Evolutionary conservation across 768 basidiomycete genomes (phyloP).

Genomic region (Xerocomellus amylosporus): DNA sequence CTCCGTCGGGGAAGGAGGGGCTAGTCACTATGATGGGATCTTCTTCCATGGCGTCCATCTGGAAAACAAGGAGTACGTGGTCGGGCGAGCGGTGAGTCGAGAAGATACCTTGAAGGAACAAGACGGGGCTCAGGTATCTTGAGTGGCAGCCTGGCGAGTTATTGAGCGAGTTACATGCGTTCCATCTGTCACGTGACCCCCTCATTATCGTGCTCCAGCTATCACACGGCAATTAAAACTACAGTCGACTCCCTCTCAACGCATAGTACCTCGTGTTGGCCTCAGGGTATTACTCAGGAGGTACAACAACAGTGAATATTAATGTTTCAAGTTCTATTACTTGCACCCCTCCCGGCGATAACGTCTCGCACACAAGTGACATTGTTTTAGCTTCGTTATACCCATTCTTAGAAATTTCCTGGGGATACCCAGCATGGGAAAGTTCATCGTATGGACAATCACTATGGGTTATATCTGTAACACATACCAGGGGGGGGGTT

Average conservation of each 20-base stretch:
- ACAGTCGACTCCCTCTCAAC: not conserved
- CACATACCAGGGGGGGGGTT: too few species aligned
- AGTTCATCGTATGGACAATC: too few species aligned
- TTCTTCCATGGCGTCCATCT: conserved; percentile 36
- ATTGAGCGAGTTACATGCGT: conserved; percentile 8
- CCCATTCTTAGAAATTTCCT: too few species aligned
- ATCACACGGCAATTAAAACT: not conserved
- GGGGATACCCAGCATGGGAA: too few species aligned
- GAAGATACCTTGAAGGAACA: conserved; percentile 4
- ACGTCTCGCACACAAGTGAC: too few species aligned
- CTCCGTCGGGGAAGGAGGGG: conserved; percentile 21
- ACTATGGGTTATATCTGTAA: too few species aligned
- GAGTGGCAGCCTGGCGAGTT: conserved; percentile 17
- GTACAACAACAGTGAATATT: too few species aligned
- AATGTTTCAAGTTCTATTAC: too few species aligned
- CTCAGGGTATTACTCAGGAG: too few species aligned
- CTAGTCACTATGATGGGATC: conserved; percentile 28
- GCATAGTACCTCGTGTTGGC: too few species aligned
- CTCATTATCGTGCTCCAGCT: not conserved
- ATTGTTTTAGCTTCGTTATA: too few species aligned
- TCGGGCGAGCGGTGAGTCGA: not conserved
- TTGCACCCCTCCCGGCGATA: too few species aligned
- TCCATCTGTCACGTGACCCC: conserved; percentile 20
- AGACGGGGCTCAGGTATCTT: conserved; percentile 19
- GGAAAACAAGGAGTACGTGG: not conserved